Base-by-base conservation (phyloP, 2,329 filamentous ascomycete species). In the Leptographium wingfieldii region DNA sequence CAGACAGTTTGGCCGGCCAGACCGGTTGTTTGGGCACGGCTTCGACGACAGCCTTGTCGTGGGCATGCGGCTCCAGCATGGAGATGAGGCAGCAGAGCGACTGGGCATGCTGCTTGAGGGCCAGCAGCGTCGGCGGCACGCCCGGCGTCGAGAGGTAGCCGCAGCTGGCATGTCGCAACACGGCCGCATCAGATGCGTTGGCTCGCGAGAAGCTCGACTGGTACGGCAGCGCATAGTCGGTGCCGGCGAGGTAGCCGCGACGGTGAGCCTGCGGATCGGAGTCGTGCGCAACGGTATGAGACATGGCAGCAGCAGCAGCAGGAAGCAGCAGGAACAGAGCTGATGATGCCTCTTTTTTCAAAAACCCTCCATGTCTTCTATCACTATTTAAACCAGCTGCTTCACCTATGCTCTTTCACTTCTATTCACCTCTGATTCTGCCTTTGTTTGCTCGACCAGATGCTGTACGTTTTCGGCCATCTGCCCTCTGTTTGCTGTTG, bases 61-160 rank as follows among this genome's bases (percentile, higher is more conserved):
- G 53, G 33, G 66, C 11, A 63, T 64, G 7, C 5, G 79, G 71
- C 3, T 72, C 73, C 12, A 84, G 68, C 51, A 72, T 69, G 3
- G 73, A 73, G 62, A 85, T 82, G 55, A 84, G 72, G 16, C 77
- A 73, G 40, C 73, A 70, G 19, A 85, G 74, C n/a, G 79, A 77
- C 59, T 84, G 82, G 0, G 80, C 79, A 63, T 85, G 82, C 66
- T 81, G 77, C 68, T 85, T 85, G 43, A 85, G 73, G 1, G 79
- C 73, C 1, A 79, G 70, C n/a, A 85, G 71, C 0, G 80, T 83
- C 1, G 81, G 80, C 3, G 80, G 70, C 6, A 71, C 67, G 5
- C 76, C 77, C 14, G 71, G 69, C 2, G 78, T 81, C 2, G 81
- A 84, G 48, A 84, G 71, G 64, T 82, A 83, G 60, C 74, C 73